Base-by-base conservation (phyloP, 192 early-diverging fungal species). In the Kickxella alabastrina region DNA sequence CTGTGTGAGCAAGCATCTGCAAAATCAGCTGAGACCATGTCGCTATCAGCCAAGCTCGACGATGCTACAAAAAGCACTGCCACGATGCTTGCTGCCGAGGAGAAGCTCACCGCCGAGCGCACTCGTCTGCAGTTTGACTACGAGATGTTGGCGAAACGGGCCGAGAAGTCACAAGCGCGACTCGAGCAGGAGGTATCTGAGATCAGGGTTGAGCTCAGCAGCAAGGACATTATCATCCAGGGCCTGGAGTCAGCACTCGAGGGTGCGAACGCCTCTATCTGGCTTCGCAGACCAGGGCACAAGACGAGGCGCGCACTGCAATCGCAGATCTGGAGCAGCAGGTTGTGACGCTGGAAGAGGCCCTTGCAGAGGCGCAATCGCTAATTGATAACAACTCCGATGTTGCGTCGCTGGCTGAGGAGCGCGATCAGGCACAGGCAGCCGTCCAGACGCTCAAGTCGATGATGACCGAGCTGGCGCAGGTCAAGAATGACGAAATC, bases 401-500 rank as follows among this genome's bases (percentile, higher is more conserved):
- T 44, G 43, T 39, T 6, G 43, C 32, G 38, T n/a, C 31, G 24
- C 53, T 73, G 6, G 37, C 21, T 19, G 35, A 31, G 7, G 63
- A 58, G 59, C 66, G 50, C 25, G 63, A 62, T 17, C 44, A 26
- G 29, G 62, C 63, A 7, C 52, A 22, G 2, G 35, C 43, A 10
- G 43, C 25, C 24, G 55, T 77, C 3, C 40, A 42, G 0, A 59
- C 59, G 15, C 68, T 77, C 24, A 77, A 77, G 32, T 34, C 22
- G 3, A 71, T 77, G 68, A 71, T 77, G 74, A 66, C 62, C 1
- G 68, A 66, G 45, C 52, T 77, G 6, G 74, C 74, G 2, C 46
- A 52, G 23, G 57, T 58, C 24, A 77, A 77, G 55, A 45, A 77
- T 49, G 51, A 39, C 31, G 67, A 77, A 19, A 71, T 66, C 23